Conservation (phyloP, 495 filamentous ascomycete species). For the Copromyces sp. region DNA sequence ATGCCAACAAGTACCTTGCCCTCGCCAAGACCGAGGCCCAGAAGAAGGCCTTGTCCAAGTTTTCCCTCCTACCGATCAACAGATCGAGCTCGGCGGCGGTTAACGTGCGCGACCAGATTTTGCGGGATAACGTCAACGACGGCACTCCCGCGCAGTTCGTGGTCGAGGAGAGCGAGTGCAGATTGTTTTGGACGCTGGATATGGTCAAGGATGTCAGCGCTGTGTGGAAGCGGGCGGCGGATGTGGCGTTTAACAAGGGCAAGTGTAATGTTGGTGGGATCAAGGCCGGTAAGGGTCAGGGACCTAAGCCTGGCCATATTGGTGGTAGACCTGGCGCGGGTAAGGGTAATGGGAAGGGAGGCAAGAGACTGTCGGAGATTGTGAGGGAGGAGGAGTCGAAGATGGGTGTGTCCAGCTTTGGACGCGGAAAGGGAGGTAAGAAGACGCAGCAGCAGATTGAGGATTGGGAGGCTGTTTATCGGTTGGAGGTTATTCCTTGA, state of each 20-base stretch:
- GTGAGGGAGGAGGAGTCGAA: background rate
- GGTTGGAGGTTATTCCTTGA: background rate
- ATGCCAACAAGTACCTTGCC: background rate
- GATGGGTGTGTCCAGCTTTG: background rate
- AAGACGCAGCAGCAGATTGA: background rate
- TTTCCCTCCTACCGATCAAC: background rate
- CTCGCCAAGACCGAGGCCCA: conserved; percentile 2
- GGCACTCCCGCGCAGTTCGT: conserved; percentile 39
- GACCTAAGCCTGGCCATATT: background rate
- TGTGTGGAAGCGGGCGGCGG: conserved; percentile 37
- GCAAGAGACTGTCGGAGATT: background rate
- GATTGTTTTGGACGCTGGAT: conserved; percentile 39
- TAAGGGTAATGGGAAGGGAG: background rate
- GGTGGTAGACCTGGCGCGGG: background rate
- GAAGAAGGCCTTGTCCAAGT: background rate
- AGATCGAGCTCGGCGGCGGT: background rate
- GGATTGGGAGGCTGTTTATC: background rate
- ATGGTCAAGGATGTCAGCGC: conserved; percentile 33
- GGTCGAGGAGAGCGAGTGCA: conserved; percentile 39
- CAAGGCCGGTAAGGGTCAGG: background rate
- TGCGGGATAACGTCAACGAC: conserved; percentile 21
- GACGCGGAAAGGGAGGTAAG: background rate
- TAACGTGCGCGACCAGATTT: conserved; percentile 17
- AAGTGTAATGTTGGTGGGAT: conserved; percentile 6
- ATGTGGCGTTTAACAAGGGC: conserved; percentile 45